These are phyloP conservation scores for Debaryomycetaceae sp. DNA, from an alignment of 1,139 yeast species.

Conservation along the genomic window DNA sequence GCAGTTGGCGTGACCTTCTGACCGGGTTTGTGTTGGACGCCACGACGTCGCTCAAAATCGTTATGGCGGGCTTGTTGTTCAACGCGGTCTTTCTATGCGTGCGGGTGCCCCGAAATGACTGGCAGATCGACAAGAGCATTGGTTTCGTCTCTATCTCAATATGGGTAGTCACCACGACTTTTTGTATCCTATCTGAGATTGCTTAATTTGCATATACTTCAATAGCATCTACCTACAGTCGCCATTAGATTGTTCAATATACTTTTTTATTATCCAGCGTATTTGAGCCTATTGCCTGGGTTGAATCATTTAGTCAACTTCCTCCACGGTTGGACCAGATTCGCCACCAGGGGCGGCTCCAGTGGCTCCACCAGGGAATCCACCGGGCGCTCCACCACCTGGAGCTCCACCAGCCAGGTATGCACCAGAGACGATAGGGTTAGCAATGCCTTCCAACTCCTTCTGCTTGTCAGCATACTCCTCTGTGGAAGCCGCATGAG, in stretches of 20 bases:
- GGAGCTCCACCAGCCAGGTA: slow-evolving; percentile 39
- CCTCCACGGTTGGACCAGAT: slow-evolving; percentile 68
- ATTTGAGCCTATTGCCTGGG: slow-evolving; percentile 8
- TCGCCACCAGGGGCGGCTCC: slow-evolving; percentile 29
- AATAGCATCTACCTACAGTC: background rate
- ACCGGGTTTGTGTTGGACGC: slow-evolving; percentile 19
- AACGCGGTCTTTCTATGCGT: slow-evolving; percentile 51
- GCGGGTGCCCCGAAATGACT: slow-evolving; percentile 56
- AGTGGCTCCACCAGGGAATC: slow-evolving; percentile 30
- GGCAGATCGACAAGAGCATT: slow-evolving; percentile 59
- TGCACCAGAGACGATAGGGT: slow-evolving; percentile 63
- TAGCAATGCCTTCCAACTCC: slow-evolving; percentile 61
- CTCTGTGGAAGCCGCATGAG: slow-evolving; percentile 49
- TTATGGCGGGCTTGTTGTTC: slow-evolving; percentile 48
- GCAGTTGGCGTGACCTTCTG: slow-evolving; percentile 14
- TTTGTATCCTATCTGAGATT: slow-evolving; percentile 31
- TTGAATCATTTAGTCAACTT: slow-evolving; percentile 47
- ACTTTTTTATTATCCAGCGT: background rate
- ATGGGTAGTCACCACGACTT: slow-evolving; percentile 50
- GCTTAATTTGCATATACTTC: slow-evolving; percentile 1
- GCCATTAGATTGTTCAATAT: slow-evolving; percentile 1
- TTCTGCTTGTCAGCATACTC: slow-evolving; percentile 59
- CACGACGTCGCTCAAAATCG: slow-evolving; percentile 39
- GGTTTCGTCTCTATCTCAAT: slow-evolving; percentile 51
- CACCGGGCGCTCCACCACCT: slow-evolving; percentile 40